Conservation (phyloP, 208 protist species). For the Giardia muris region DNA sequence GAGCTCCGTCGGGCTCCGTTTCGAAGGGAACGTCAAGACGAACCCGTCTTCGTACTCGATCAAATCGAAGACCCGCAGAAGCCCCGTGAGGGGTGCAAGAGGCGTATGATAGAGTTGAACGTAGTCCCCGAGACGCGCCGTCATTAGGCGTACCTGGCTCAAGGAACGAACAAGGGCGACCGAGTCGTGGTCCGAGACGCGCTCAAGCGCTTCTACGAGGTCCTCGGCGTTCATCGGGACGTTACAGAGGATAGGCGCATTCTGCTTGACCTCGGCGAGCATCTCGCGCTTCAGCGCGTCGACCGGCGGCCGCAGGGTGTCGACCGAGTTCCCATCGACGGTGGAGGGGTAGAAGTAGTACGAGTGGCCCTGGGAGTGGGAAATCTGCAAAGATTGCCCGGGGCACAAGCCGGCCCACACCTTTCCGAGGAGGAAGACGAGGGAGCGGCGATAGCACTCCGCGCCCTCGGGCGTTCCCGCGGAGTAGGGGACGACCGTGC, state of each 20-base stretch:
- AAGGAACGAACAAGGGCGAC: background rate
- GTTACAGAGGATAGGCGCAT: background rate
- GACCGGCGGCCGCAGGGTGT: slow-evolving; percentile 25
- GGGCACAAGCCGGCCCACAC: slow-evolving; percentile 28
- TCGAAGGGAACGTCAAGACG: slow-evolving; percentile 29
- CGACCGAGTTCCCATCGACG: background rate
- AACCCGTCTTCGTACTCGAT: slow-evolving; percentile 21
- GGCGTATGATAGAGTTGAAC: slow-evolving; percentile 29
- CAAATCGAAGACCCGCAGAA: slow-evolving; percentile 28
- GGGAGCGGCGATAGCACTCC: slow-evolving; percentile 18
- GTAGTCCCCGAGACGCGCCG: slow-evolving; percentile 25
- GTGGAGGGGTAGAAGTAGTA: slow-evolving; percentile 20
- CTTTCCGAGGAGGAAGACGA: slow-evolving; percentile 38
- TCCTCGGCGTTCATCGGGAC: slow-evolving; percentile 22
- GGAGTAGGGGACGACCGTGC: background rate
- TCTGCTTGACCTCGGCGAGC: slow-evolving; percentile 6
- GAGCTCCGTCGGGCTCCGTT: background rate
- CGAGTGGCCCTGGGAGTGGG: slow-evolving; percentile 37
- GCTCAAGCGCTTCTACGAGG: slow-evolving; percentile 10
- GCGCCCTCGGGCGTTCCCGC: background rate
- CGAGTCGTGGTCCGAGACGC: background rate
- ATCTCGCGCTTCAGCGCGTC: background rate
- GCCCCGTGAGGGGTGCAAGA: background rate
- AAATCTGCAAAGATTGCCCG: slow-evolving; percentile 16
- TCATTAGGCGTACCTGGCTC: slow-evolving; percentile 28